Conservation (phyloP, 108 stramenopile genomes). For the Phaeodactylum tricornutum region DNA sequence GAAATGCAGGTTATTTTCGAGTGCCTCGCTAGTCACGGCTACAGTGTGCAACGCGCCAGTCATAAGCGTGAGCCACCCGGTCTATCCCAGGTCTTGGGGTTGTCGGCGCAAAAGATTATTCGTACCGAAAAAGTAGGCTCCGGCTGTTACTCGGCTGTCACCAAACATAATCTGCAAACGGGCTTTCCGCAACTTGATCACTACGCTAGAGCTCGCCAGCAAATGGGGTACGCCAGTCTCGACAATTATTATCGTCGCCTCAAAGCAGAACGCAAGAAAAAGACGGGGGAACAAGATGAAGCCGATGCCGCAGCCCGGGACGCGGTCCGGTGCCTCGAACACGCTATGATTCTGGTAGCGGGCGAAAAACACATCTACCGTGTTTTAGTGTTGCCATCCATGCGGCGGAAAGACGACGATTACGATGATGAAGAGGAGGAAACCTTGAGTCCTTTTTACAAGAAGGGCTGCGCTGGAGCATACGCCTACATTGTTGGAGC, state of each 20-base stretch:
- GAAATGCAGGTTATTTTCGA: constrained; percentile 80
- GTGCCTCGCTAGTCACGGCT: constrained; percentile 63
- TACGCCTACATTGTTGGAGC: constrained; percentile 61
- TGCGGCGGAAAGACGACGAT: constrained; percentile 29
- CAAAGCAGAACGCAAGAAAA: constrained; percentile 56
- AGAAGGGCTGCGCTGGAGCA: constrained; percentile 48
- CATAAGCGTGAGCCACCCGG: constrained; percentile 42
- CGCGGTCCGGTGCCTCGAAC: constrained; percentile 79
- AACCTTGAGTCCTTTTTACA: constrained; percentile 40
- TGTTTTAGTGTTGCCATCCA: constrained; percentile 53
- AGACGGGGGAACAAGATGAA: constrained; percentile 31
- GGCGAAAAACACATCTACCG: constrained; percentile 67
- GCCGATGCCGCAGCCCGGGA: constrained; percentile 72
- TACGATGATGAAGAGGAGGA: constrained; percentile 29
- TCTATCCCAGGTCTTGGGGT: constrained; percentile 28
- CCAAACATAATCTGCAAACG: constrained; percentile 31
- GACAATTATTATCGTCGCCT: constrained; percentile 63
- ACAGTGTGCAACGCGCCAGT: constrained; percentile 20
- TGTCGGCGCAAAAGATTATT: constrained; percentile 44
- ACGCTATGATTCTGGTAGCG: constrained; percentile 78
- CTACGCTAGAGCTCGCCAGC: constrained; percentile 71
- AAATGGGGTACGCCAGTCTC: constrained; percentile 46
- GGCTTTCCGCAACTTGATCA: constrained; percentile 79
- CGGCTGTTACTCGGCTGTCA: constrained; percentile 51
- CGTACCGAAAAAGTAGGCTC: constrained; percentile 80